phyloP scores from a whole-genome alignment of 768 basidiomycete genomes.

The Psilocybe subaeruginosa region DNA sequence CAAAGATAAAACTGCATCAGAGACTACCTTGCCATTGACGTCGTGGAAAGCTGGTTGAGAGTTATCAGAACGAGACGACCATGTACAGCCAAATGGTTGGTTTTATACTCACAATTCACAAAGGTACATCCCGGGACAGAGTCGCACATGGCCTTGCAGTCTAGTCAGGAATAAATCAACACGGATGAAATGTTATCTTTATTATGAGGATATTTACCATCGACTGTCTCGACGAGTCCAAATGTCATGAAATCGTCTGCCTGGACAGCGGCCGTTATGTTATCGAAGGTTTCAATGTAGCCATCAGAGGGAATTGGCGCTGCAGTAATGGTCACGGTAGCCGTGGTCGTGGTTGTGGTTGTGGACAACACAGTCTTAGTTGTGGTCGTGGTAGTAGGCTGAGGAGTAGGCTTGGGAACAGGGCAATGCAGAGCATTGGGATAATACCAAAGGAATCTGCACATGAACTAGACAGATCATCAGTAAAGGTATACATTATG shows the following conservation, averaged over 20 bases:
- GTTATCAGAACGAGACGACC: background rate
- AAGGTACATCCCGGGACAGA: slow-evolving; percentile 32
- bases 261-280: slow-evolving; percentile 33
- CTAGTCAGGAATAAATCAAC: slow-evolving; percentile 13
- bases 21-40: slow-evolving; percentile 37
- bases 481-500: background rate
- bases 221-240: slow-evolving; percentile 36
- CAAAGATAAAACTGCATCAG: background rate
- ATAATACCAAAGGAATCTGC: slow-evolving; percentile 8
- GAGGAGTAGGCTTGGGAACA: slow-evolving; percentile 6
- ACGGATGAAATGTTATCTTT: background rate
- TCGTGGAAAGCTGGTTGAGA: slow-evolving; percentile 33
- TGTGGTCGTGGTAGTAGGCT: slow-evolving; percentile 4
- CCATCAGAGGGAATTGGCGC: slow-evolving; percentile 24
- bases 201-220: slow-evolving; percentile 17
- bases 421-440: slow-evolving; percentile 10
- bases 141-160: slow-evolving; percentile 36
- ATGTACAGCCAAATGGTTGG: too few species aligned
- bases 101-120: slow-evolving; percentile 31
- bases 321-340: slow-evolving; percentile 13
- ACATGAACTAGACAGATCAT: background rate
- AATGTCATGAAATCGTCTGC: slow-evolving; percentile 38
- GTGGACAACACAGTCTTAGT: background rate
- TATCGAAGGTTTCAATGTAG: slow-evolving; percentile 28
- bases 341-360: slow-evolving; percentile 9